Evolutionary conservation across 371 early-diverging fungal species (phyloP), one percentile per base, ranked within the genome.

Genomic region (Mucor irregularis): DNA sequence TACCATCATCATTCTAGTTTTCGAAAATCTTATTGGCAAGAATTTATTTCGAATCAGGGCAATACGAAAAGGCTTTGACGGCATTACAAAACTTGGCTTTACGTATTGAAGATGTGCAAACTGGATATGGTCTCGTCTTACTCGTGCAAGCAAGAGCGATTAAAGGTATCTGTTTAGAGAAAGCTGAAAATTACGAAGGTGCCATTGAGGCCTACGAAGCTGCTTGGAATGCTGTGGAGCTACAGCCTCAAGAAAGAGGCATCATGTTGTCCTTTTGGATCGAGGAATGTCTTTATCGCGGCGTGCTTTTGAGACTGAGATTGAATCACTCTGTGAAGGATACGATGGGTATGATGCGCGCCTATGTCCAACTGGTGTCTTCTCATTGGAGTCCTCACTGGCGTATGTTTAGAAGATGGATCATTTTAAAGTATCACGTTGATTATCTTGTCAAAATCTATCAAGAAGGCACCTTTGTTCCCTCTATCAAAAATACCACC

Each of bases 211-310:
- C 74, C 1, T 88, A 87, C 44, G 80, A 83, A 14, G 69, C 74
- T 43, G 87, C 80, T 13, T 64, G 80, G 53, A 21, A 46, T 17
- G 68, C 76, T 9, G 69, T 80, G 7, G 67, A 71, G 17, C 53
- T 67, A 44, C 65, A 74, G 49, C 63, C 80, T 43, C 55, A 66
- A 22, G 80, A 82, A 43, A 69, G 69, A 46, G 52, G 69, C 24
- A 78, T 81, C 11, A 82, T 85, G 62, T 61, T 84, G 34, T 67
- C 71, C 11, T 73, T 76, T 53, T 90, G 90, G 90, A 64, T 82
- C 8, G 89, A 90, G 55, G 83, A 84, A 44, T 84, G 85, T 16
- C 70, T 90, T 39, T 88, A 87, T 55, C 81, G 84, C 25, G 76
- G 74, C 4, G 64, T 77, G 4, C 59, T 88, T 43, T 50, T 87